Evolutionary conservation across 805 yeast species (phyloP), one percentile per base, ranked within the genome.

Genomic region (Cyberlindnera subsufficiens): DNA sequence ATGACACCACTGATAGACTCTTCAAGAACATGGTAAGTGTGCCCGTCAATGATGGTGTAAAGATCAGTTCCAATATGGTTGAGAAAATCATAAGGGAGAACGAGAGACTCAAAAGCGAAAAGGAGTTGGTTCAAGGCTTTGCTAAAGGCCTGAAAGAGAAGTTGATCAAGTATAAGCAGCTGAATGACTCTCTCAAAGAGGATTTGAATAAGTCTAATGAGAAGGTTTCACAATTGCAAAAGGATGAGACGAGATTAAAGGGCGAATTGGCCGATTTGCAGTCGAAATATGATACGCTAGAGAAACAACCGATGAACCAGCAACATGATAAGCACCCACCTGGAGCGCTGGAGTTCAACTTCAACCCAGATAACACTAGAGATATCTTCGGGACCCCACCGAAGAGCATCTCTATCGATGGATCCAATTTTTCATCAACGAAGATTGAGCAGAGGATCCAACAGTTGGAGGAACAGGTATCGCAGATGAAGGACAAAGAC

Each of bases 51-150:
- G 68, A 63, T 30, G 67, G 63, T 37, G 62, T 64, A 40, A 60
- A 60, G 41, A 53, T 62, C 32, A 64, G 59, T 37, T 56, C 68
- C 4, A 59, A 63, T 38, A 63, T 65, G 61, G 54, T 66, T 16
- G 73, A 68, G 42, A 63, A 62, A 41, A 52, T 67, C 29, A 56
- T 64, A 17, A 58, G 58, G 27, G 66, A 68, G 32, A 62, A 64
- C 30, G 71, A 67, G 39, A 59, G 58, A 5, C 53, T 67, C 16
- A 60, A 60, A 20, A 60, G 52, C 15, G 62, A 59, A 30, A 55
- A 50, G 13, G 61, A 60, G 19, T 46, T 64, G 45, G 49, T 62
- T n/a, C 61, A 60, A 42, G 53, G 55, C 0, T 49, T 58, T 36
- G 64, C 64, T 4, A 62, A 58, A 20, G 63, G 62, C 1, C 42